phyloP scores from a whole-genome alignment of 305 asterid species.

The Lippia alba region DNA sequence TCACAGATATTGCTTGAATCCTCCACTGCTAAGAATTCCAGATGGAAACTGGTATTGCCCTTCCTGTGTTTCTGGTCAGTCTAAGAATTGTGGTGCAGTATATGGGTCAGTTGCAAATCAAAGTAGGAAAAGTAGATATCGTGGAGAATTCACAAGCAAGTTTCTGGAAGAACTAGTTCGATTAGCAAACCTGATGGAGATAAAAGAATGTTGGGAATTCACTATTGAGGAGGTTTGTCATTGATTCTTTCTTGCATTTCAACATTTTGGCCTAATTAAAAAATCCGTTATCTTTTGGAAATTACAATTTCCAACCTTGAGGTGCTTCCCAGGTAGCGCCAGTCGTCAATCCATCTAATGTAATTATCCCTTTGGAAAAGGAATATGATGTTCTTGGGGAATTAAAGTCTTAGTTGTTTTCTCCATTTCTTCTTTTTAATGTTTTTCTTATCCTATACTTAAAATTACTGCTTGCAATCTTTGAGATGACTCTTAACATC shows the following conservation, averaged over 20 bases:
- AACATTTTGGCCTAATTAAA: neutral
- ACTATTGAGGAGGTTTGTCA: slow-evolving; percentile 77
- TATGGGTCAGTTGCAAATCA: slow-evolving; percentile 45
- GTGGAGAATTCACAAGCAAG: slow-evolving; percentile 52
- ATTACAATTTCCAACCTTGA: too few species aligned
- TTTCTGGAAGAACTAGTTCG: slow-evolving; percentile 65
- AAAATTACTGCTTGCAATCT: slow-evolving; percentile 24
- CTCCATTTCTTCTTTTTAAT: neutral
- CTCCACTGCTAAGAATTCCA: slow-evolving; percentile 88
- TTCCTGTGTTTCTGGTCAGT: slow-evolving; percentile 70
- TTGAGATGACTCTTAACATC: slow-evolving; percentile 3
- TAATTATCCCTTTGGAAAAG: neutral
- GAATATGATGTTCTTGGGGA: slow-evolving; percentile 4
- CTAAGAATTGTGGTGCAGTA: slow-evolving; percentile 46
- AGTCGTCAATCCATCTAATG: too few species aligned
- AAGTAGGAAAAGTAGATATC: slow-evolving; percentile 46
- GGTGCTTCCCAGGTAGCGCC: too few species aligned
- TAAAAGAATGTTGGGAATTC: slow-evolving; percentile 84
- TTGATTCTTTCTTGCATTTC: slow-evolving; percentile 29
- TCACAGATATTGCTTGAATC: slow-evolving; percentile 93
- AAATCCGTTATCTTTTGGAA: too few species aligned
- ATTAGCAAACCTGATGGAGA: slow-evolving; percentile 68
- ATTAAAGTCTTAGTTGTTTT: neutral
- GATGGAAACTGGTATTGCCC: slow-evolving; percentile 98
- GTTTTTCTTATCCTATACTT: neutral